phyloP scores from a whole-genome alignment of 2,329 filamentous ascomycete genomes.

The Knufia fluminis region DNA sequence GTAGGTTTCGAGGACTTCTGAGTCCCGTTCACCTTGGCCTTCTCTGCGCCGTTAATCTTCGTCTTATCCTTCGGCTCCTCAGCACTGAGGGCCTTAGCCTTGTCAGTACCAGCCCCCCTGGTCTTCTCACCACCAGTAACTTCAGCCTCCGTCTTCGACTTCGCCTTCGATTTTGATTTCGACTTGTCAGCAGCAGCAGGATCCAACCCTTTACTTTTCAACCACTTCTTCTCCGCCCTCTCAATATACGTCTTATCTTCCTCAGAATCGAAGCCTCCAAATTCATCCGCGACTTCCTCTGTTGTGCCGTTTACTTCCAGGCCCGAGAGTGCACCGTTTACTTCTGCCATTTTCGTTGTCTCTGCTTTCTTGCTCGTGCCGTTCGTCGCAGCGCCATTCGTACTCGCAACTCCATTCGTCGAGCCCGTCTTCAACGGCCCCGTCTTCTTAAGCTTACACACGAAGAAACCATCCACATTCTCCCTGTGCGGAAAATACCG shows the following conservation, averaged over 20 bases:
- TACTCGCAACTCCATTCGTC: too few species aligned
- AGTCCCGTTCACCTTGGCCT: too few species aligned
- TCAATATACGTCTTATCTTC: constrained; percentile 64
- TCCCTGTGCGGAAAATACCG: constrained; percentile 85
- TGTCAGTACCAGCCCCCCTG: constrained; percentile 31
- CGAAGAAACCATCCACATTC: constrained; percentile 97
- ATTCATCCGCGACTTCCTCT: constrained; percentile 42
- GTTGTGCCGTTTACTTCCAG: constrained; percentile 2
- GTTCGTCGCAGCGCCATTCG: constrained; percentile 43
- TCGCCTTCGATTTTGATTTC: neutral
- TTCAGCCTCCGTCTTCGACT: neutral
- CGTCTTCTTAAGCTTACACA: constrained; percentile 92
- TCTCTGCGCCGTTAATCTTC: too few species aligned
- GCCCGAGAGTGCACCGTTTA: neutral
- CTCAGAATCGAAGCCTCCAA: constrained; percentile 66
- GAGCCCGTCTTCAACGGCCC: constrained; percentile 69
- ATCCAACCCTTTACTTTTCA: constrained; percentile 66
- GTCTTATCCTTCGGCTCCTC: too few species aligned
- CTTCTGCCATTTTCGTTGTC: constrained; percentile 24
- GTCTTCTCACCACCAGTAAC: neutral
- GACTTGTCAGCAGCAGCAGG: constrained; percentile 35
- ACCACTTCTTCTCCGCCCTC: constrained; percentile 61
- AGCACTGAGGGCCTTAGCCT: neutral
- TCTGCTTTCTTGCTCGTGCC: constrained; percentile 44
- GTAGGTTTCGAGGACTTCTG: too few species aligned